A percentile compares a stretch with the other conserved stretches of the same genome.
Conservation (phyloP, 208 protist genomes). For the Trypanosoma theileri region DNA sequence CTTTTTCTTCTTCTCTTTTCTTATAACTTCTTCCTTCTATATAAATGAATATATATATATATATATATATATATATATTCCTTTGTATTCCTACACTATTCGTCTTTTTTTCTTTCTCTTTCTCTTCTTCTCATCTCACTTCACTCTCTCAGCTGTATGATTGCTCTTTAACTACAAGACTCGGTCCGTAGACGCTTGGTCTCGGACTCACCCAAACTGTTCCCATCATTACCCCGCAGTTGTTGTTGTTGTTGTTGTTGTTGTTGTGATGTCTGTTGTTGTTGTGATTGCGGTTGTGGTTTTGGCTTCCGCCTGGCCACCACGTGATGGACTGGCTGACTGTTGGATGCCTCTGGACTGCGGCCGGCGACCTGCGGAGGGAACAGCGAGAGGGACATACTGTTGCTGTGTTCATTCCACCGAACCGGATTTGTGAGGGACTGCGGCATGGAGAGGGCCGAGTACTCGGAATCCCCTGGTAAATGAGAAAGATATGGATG, state of each 20-base stretch:
- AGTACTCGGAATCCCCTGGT: slow-evolving; percentile 49
- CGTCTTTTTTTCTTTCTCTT: neutral
- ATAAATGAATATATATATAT: no score
- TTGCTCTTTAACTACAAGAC: slow-evolving; percentile 12
- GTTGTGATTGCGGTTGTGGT: slow-evolving; percentile 16
- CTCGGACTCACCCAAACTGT: slow-evolving; percentile 13
- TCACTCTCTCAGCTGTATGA: neutral
- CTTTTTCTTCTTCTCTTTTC: no score
- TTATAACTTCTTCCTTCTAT: no score
- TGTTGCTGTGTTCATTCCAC: slow-evolving; percentile 71
- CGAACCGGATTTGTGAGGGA: slow-evolving; percentile 52
- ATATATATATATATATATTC: no score
- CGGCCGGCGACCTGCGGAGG: slow-evolving; percentile 49
- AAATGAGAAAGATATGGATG: slow-evolving; percentile 71
- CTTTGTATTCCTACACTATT: no score
- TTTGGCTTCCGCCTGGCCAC: slow-evolving; percentile 79
- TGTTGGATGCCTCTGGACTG: slow-evolving; percentile 31
- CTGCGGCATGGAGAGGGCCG: slow-evolving; percentile 75
- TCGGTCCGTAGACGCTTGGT: slow-evolving; percentile 19
- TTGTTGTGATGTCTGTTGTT: neutral
- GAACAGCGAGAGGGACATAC: slow-evolving; percentile 78
- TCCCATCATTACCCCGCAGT: neutral
- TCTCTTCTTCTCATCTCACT: neutral
- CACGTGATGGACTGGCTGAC: slow-evolving; percentile 54
- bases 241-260: neutral